Evolutionary conservation across 768 basidiomycete species (phyloP).

Genomic region (Trametes coccinea): DNA sequence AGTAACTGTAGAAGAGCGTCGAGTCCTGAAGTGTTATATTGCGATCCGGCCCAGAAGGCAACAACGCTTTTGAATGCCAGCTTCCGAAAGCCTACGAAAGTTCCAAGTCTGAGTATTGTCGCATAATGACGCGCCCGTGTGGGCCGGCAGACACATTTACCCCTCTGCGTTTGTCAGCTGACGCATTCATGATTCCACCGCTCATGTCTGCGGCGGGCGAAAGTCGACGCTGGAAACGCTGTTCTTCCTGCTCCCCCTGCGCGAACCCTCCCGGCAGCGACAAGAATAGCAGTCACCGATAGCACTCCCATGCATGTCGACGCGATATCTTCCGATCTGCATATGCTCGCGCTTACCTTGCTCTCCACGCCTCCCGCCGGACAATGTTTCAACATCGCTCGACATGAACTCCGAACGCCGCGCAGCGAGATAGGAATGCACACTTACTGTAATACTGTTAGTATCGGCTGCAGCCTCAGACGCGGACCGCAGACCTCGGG

Average conservation of each 20-base stretch:
- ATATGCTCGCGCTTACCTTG: background rate
- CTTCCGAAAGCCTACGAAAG: conserved; percentile 13
- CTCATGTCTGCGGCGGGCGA: conserved; percentile 8
- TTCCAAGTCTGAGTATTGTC: conserved; percentile 3
- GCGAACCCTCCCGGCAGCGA: conserved; percentile 12
- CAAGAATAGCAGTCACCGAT: conserved; percentile 5
- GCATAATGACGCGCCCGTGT: conserved; percentile 7
- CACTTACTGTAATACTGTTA: background rate
- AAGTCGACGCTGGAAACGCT: background rate
- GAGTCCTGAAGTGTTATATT: background rate
- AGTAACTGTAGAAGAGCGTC: background rate
- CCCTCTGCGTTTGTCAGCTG: conserved; percentile 9
- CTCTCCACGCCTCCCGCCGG: background rate
- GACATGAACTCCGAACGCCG: background rate
- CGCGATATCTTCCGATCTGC: conserved; percentile 19
- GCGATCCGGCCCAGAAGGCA: conserved; percentile 1
- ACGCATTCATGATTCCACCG: background rate
- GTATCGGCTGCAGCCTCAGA: conserved; percentile 4
- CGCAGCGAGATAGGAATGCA: background rate
- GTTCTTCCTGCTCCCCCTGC: conserved; percentile 3
- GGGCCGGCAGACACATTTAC: conserved; percentile 6
- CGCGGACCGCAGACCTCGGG: conserved; percentile 4
- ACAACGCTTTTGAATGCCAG: conserved; percentile 11
- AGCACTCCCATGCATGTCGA: conserved; percentile 7
- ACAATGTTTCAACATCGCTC: background rate